These are phyloP conservation scores for Aspergillus nidulans DNA, from an alignment of 495 filamentous ascomycete species.

Conservation along the genomic window DNA sequence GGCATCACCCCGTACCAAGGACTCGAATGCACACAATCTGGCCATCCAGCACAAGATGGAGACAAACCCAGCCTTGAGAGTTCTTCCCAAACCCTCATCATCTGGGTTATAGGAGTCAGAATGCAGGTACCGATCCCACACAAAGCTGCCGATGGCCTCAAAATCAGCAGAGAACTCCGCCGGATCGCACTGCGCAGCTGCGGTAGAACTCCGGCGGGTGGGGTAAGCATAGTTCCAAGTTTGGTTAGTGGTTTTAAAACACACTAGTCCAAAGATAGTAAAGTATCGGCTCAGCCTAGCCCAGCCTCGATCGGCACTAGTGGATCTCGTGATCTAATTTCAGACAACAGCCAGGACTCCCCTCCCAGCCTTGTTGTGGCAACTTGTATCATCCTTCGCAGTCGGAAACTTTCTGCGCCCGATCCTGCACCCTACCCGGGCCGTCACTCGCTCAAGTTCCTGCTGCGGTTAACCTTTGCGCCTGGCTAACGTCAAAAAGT, in stretches of 20 bases:
- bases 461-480: not conserved
- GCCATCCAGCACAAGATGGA: not conserved
- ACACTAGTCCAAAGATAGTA: slow-evolving; percentile 12
- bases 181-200: too few relatives aligned
- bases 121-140: too few relatives aligned
- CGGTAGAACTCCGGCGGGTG: not conserved
- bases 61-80: not conserved
- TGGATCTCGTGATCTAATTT: slow-evolving; percentile 18
- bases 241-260: not conserved
- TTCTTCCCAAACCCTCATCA: too few relatives aligned
- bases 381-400: not conserved
- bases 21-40: not conserved
- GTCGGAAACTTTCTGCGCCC: not conserved
- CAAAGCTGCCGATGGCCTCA: too few relatives aligned
- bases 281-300: not conserved
- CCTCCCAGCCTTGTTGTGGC: slow-evolving; percentile 7
- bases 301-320: slow-evolving; percentile 13
- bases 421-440: not conserved
- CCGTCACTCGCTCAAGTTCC: not conserved
- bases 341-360: slow-evolving; percentile 5
- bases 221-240: not conserved
- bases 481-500: not conserved
- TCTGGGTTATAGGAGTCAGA: too few relatives aligned
- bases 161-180: too few relatives aligned
- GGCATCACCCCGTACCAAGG: not conserved